phyloP scores from a whole-genome alignment of 192 early-diverging fungal genomes.

The Backusella tuberculispora region DNA sequence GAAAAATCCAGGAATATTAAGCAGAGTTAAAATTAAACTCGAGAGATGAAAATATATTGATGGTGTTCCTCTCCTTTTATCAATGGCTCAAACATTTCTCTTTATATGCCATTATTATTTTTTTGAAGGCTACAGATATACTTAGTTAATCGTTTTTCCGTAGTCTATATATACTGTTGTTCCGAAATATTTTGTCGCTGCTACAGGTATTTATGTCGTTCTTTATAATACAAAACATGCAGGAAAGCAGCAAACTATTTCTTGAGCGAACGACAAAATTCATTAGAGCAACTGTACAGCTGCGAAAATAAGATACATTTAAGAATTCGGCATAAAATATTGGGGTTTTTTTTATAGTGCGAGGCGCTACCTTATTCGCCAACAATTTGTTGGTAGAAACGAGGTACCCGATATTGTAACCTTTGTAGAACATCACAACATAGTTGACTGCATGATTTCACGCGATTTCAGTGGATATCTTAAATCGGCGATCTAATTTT shows the following conservation, averaged over 20 bases:
- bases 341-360: not conserved
- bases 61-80: no score
- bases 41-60: no score
- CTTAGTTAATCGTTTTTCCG: not conserved
- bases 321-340: not conserved
- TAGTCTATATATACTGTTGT: not conserved
- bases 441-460: not conserved
- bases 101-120: not conserved
- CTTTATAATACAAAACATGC: no score
- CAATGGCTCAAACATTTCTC: no score
- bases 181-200: not conserved
- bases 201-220: no score
- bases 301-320: not conserved
- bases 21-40: no score
- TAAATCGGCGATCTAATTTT: constrained; percentile 1
- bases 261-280: no score
- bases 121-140: not conserved
- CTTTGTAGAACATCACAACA: constrained; percentile 1
- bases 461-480: constrained; percentile 2
- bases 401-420: not conserved
- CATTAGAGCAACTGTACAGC: no score
- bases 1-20: no score
- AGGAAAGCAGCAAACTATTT: no score
- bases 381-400: not conserved
- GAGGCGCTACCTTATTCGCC: not conserved